phyloP scores from a whole-genome alignment of 2,329 filamentous ascomycete species.

The Rhinocladiella mackenziei region DNA sequence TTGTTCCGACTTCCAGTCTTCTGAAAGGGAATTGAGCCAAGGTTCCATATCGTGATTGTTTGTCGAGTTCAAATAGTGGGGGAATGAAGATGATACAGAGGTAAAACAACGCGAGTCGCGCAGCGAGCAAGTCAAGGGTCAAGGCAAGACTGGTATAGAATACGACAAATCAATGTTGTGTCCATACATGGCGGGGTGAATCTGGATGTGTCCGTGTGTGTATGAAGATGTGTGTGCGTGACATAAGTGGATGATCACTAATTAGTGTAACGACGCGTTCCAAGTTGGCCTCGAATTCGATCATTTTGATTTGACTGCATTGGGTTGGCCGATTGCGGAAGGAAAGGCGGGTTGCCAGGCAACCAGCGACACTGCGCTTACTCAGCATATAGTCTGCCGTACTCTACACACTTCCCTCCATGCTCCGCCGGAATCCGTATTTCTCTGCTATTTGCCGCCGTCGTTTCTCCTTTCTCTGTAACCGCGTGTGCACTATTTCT shows the following conservation, averaged over 20 bases:
- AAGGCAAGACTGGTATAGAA: conserved; percentile 13
- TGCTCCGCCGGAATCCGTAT: too few species aligned
- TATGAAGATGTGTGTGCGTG: conserved; percentile 3
- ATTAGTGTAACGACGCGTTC: conserved; percentile 10
- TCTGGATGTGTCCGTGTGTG: too few species aligned
- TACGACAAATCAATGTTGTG: conserved; percentile 15
- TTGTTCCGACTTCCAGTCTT: conserved; percentile 42
- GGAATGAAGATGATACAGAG: conserved; percentile 1
- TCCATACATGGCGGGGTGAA: conserved; percentile 17
- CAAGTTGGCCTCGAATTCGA: too few species aligned
- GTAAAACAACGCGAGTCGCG: conserved; percentile 1
- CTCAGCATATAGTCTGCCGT: neutral
- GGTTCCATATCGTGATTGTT: conserved; percentile 31
- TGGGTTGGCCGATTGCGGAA: conserved; percentile 4
- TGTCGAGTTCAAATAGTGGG: neutral
- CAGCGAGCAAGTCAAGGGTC: conserved; percentile 5
- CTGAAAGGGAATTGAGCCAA: conserved; percentile 44
- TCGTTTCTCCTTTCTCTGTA: too few species aligned
- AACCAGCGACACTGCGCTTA: conserved; percentile 1
- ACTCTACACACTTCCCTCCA: neutral
- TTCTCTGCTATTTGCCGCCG: too few species aligned
- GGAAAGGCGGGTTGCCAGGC: conserved; percentile 9
- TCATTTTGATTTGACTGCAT: neutral
- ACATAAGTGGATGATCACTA: conserved; percentile 9
- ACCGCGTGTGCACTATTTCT: too few species aligned